Conservation (phyloP, 225 moss, liverwort and hornwort species). For the Pseudisothecium myosuroides region DNA sequence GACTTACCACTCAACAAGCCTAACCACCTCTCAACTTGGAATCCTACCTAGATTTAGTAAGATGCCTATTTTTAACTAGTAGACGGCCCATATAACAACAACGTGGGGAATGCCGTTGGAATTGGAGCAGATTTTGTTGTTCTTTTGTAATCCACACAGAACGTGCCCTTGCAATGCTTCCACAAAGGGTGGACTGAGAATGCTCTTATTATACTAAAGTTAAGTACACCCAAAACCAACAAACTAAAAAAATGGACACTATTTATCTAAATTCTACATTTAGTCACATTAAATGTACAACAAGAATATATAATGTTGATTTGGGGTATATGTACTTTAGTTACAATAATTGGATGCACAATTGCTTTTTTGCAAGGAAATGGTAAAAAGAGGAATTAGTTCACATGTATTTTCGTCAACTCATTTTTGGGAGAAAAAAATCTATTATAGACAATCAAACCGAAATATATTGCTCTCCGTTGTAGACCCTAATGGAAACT, state of each 20-base stretch:
- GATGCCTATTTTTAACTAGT: too few species aligned
- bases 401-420: neutral
- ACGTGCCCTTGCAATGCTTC: too few species aligned
- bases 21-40: too few species aligned
- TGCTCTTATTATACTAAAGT: too few species aligned
- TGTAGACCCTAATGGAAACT: neutral
- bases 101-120: too few species aligned
- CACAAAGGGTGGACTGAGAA: too few species aligned
- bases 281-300: neutral
- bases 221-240: neutral
- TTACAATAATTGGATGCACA: neutral
- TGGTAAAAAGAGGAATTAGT: neutral
- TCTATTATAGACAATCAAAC: accelerated
- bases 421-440: too few species aligned
- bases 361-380: neutral
- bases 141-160: too few species aligned
- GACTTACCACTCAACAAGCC: too few species aligned
- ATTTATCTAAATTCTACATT: neutral
- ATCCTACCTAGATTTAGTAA: too few species aligned
- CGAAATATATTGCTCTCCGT: neutral
- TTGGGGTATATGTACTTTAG: neutral
- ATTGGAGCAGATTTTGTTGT: too few species aligned
- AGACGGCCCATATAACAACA: too few species aligned
- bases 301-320: neutral
- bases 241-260: accelerated